These are phyloP conservation scores for Anastatica hierochuntica DNA, from an alignment of 345 rosid species.

Conservation along the genomic window DNA sequence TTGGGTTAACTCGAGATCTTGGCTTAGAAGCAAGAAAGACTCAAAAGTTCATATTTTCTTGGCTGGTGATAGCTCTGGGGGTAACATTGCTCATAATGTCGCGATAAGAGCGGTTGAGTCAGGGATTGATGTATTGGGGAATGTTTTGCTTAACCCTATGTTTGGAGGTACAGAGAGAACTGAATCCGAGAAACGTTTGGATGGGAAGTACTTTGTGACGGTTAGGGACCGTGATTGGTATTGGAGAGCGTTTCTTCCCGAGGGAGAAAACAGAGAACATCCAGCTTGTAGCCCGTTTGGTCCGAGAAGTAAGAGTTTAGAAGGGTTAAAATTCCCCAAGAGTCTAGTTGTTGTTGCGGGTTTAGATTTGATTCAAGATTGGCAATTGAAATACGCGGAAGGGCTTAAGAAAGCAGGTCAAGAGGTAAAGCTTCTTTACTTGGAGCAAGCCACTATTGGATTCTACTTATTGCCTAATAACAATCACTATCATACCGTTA, in stretches of 20 bases:
- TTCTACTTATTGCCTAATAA: slow-evolving; percentile 82
- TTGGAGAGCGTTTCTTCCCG: slow-evolving; percentile 87
- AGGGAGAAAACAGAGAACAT: slow-evolving; percentile 77
- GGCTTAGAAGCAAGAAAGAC: slow-evolving; percentile 64
- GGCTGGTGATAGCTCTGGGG: slow-evolving; percentile 95
- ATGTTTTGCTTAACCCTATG: slow-evolving; percentile 78
- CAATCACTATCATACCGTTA: slow-evolving; percentile 59
- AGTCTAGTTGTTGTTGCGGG: slow-evolving; percentile 84
- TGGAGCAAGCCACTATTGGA: slow-evolving; percentile 76
- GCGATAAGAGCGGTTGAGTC: slow-evolving; percentile 61
- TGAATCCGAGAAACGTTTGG: slow-evolving; percentile 66
- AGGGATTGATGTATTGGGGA: slow-evolving; percentile 53
- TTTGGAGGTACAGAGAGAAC: slow-evolving; percentile 82
- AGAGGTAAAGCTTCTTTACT: slow-evolving; percentile 53
- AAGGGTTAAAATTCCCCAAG: slow-evolving; percentile 62
- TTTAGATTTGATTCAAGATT: slow-evolving; percentile 73
- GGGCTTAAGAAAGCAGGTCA: slow-evolving; percentile 69
- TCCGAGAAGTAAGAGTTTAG: slow-evolving; percentile 43
- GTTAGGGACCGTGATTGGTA: slow-evolving; percentile 78
- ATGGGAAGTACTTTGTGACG: slow-evolving; percentile 79
- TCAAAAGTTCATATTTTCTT: slow-evolving; percentile 64
- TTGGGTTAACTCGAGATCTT: slow-evolving; percentile 72
- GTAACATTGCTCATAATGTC: slow-evolving; percentile 80
- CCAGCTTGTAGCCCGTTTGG: slow-evolving; percentile 85
- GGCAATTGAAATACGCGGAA: slow-evolving; percentile 68